phyloP scores from a whole-genome alignment of 1,284 basidiomycete genomes.

The Coniophora puteana region DNA sequence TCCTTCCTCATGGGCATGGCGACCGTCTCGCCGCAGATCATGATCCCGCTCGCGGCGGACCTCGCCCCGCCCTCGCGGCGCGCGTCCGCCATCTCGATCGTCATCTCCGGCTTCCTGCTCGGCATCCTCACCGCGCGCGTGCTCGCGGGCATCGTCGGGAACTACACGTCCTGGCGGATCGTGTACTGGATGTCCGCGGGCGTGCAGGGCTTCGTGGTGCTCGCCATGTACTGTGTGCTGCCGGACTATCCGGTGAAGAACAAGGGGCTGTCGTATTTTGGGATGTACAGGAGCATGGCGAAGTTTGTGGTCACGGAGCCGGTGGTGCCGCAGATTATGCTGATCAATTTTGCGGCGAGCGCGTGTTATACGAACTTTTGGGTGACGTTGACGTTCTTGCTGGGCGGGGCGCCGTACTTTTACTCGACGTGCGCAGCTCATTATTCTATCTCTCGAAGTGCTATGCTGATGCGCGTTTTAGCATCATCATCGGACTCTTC shows the following conservation, averaged over 20 bases:
- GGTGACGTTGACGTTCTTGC: conserved; percentile 68
- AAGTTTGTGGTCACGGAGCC: conserved; percentile 64
- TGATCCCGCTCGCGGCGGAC: conserved; percentile 60
- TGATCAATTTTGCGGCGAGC: conserved; percentile 50
- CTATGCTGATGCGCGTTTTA: conserved; percentile 10
- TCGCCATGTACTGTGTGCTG: conserved; percentile 49
- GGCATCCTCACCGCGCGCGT: conserved; percentile 66
- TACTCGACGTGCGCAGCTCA: conserved; percentile 55
- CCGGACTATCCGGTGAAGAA: conserved; percentile 70
- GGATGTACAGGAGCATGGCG: conserved; percentile 60
- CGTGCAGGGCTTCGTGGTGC: conserved; percentile 44
- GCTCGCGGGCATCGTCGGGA: conserved; percentile 57
- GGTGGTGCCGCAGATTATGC: conserved; percentile 54
- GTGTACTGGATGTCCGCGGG: conserved; percentile 63
- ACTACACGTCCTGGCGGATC: conserved; percentile 56
- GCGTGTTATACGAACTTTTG: conserved; percentile 62
- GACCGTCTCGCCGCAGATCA: conserved; percentile 50
- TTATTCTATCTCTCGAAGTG: not conserved
- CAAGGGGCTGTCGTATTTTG: conserved; percentile 47
- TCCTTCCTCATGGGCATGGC: conserved; percentile 53
- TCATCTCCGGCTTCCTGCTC: conserved; percentile 58
- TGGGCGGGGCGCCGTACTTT: conserved; percentile 57
- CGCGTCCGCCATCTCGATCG: conserved; percentile 60
- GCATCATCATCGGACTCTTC: conserved; percentile 50
- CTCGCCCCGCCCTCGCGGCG: conserved; percentile 59